Base-by-base conservation (phyloP, 345 rosid species). In the sweet orange (Citrus sinensis) region DNA sequence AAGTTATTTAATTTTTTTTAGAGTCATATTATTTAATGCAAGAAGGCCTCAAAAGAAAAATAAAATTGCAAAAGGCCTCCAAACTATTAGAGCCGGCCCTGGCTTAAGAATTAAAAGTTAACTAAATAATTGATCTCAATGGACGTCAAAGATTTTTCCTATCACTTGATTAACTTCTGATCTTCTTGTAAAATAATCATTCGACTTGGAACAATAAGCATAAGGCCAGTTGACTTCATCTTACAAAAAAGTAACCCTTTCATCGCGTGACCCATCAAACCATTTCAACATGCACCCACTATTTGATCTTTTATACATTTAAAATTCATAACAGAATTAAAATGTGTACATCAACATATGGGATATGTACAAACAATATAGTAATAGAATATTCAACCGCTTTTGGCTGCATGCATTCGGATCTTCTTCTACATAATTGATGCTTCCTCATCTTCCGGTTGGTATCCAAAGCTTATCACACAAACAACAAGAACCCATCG, bases 321-420 rank as follows among this genome's bases (percentile, higher is more conserved):
- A 46, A 46, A 46, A 46, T 13, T 46, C 51, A 46, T 46, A 46
- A 46, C 51, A 46, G 51, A 46, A 27, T 9, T 11, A 7, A 37
- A 37, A 67, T 4, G 13, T 35, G 13, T 10, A 37, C 17, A 67
- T 65, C 42, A 22, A 46, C 22, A 54, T 40, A 34, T 30, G 19
- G 25, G 76, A 79, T 40, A 79, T 34, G 56, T 70, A 40, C 55
- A 55, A 37, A 24, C 2, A 30, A 56, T 9, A n/a, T 9, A 71
- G 16, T 75, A 84, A 62, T 78, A 85, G 77, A 82, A 74, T 70
- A 80, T 79, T 73, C 83, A 88, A 85, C 89, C 67, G 84, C 82
- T 82, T 88, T 86, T 86, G 91, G 86, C 86, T 63, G 70, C 71
- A 75, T 85, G 86, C 82, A 84, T 82, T 86, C 84, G 86, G 84